Base-by-base conservation (phyloP, 148 eudicot species). In the Tetragonia tetragonoides region DNA sequence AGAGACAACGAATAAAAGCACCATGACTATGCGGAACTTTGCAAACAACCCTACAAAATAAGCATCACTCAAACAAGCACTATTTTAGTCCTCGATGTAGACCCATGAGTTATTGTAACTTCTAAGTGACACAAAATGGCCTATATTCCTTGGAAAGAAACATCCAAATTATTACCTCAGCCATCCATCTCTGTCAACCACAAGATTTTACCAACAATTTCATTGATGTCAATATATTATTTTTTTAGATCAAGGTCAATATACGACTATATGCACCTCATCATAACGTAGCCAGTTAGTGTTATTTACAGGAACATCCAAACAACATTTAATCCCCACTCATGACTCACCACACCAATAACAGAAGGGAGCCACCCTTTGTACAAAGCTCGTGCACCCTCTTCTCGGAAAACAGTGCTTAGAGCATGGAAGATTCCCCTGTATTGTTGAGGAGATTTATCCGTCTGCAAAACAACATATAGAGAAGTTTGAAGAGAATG, bases 321-420 rank as follows among this genome's bases (percentile, higher is more conserved):
- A 10, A 37, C n/a, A 38, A 24, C 39, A 77, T 23, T 47, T 44
- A 56, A 39, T 46, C 76, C 38, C 57, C 34, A 28, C 1, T 28
- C 34, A 28, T 28, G 34, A 87, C 95, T 89, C 87, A 94, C 98
- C 86, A 94, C 95, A 77, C 97, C 98, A n/a, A 94, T 94, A 53
- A 94, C 97, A 60, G 98, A 94, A 84, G 98, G 98, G 73, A 94
- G 95, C 95, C 98, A 94, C 47, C 98, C 98, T 76, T 86, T 94
- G 85, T 94, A 92, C 72, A 92, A 72, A 49, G 97, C 97, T 21
- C 97, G 90, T 16, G 91, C 85, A 20, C 97, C 97, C 84, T 94
- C 98, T 80, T 94, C 93, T 59, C 85, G 86, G 37, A 89, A 77
- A 64, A 92, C 97, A 38, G 97, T 89, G 40, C 77, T 74, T 57